Conservation (phyloP, 2,329 filamentous ascomycete genomes). For the Thelonectria olida region DNA sequence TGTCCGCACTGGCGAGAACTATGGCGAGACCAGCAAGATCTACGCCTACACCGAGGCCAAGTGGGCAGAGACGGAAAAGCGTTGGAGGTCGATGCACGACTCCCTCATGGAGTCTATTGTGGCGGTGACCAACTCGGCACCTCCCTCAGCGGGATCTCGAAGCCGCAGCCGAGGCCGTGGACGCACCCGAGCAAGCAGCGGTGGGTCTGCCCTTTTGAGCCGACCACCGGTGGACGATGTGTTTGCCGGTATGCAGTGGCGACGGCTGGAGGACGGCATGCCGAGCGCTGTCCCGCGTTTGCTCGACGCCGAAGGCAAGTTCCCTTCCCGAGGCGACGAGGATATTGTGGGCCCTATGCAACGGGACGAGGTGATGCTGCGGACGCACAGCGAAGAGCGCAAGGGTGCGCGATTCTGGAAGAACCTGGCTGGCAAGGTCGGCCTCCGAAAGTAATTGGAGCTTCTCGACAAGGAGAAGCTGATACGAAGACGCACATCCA, state of each 20-base stretch:
- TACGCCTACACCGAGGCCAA: conserved; percentile 88
- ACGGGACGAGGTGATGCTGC: conserved; percentile 63
- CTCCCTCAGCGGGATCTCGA: conserved; percentile 43
- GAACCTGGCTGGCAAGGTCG: conserved; percentile 57
- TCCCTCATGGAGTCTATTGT: conserved; percentile 65
- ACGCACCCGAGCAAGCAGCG: conserved; percentile 50
- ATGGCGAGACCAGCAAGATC: conserved; percentile 88
- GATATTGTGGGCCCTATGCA: conserved; percentile 96
- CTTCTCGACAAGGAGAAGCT: not conserved
- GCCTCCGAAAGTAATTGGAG: conserved; percentile 40
- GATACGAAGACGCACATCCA: conserved; percentile 13
- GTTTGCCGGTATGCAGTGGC: conserved; percentile 55
- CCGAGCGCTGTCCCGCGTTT: conserved; percentile 75
- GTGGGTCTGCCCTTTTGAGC: conserved; percentile 50
- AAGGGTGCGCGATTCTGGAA: conserved; percentile 59
- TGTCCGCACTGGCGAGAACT: conserved; percentile 88
- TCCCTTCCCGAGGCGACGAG: conserved; percentile 86
- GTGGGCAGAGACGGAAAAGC: conserved; percentile 81
- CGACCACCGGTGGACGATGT: conserved; percentile 48
- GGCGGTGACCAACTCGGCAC: conserved; percentile 44
- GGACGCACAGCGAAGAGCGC: conserved; percentile 55
- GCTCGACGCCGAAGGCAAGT: conserved; percentile 81
- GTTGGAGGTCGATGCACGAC: conserved; percentile 78
- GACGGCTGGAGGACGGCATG: conserved; percentile 62
- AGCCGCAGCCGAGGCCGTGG: conserved; percentile 52